Conservation (phyloP, 73 alveolate species). For the Blepharisma stoltei region DNA sequence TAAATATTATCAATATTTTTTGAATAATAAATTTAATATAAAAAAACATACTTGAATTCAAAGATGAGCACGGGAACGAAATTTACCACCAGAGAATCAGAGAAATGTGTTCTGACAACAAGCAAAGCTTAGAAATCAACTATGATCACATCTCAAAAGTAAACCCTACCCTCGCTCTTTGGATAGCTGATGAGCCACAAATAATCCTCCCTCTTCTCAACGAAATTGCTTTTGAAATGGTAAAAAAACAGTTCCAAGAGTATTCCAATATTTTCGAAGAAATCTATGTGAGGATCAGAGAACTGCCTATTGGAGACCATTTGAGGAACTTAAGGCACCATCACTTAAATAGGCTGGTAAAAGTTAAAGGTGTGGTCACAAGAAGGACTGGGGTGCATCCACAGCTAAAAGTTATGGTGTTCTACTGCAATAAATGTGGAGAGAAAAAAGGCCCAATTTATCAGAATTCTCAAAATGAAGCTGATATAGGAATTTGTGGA, state of each 20-base stretch:
- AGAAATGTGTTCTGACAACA: constrained; percentile 93
- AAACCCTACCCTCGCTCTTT: constrained; percentile 85
- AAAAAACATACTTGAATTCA: constrained; percentile 8
- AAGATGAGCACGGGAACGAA: constrained; percentile 70
- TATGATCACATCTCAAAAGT: constrained; percentile 61
- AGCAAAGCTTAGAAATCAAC: constrained; percentile 83
- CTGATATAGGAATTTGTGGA: constrained; percentile 86
- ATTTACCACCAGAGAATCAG: constrained; percentile 86
- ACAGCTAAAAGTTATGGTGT: constrained; percentile 82
- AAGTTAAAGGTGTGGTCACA: constrained; percentile 97
- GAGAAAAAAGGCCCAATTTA: constrained; percentile 94
- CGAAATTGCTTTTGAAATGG: constrained; percentile 91
- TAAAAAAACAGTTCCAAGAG: constrained; percentile 80
- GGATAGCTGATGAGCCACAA: constrained; percentile 96
- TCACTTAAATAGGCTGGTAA: constrained; percentile 91
- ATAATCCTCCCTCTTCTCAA: constrained; percentile 87
- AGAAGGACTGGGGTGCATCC: constrained; percentile 96
- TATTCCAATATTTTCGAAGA: constrained; percentile 87
- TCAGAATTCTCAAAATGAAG: constrained; percentile 71
- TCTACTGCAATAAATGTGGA: constrained; percentile 94
- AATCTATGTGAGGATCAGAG: constrained; percentile 91
- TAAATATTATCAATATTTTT: neutral
- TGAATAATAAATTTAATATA: neutral
- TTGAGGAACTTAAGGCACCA: constrained; percentile 91
- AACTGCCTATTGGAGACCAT: constrained; percentile 86